Base-by-base conservation (phyloP, 129 eudicot species). In the Lonicera japonica region DNA sequence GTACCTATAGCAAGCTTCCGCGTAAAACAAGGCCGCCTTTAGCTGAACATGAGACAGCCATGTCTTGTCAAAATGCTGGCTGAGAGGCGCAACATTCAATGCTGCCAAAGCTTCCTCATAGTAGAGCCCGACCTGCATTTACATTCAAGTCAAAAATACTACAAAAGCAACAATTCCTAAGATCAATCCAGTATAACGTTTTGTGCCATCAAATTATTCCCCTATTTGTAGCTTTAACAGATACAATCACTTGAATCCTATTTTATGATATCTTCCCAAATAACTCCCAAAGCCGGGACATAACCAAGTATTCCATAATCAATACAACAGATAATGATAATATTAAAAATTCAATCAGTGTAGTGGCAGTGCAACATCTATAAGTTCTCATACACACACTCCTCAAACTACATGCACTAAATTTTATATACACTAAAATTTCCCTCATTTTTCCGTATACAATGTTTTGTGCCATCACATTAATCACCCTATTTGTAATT, bases 1-100 rank as follows among this genome's bases (percentile, higher is more conserved):
- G 64, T 74, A 92, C 77, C 99, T 88, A 72, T 85, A 92, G 81
- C 99, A 92, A 63, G 99, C 99, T 64, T 92, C 99, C 5, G 92
- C 87, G 69, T 85, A 87, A 61, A 88, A 88, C 52, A 92, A 80
- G 25, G 96, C 84, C 25, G 99, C 96, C 71, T 92, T 92, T 54
- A 92, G 76, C 74, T 92, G 99, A 62, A 92, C 87, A 79, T 92
- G 99, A 45, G 95, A 81, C 51, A 85, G 62, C 99, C 99, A 92
- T 53, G 77, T 67, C 81, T 85, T 92, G 66, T 92, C 99, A 54
- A 92, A 88, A 54, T 87, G 99, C 67, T 85, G 86, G 58, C 73
- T 80, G 34, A 92, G 85, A 67, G 95, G 92, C 66, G 95, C 87
- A 53, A 79, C 87, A 48, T 19, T 75, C n/a, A 92, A 60, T 24